These are phyloP conservation scores for Mycena chlorophos DNA, from an alignment of 768 basidiomycete genomes.

Conservation along the genomic window DNA sequence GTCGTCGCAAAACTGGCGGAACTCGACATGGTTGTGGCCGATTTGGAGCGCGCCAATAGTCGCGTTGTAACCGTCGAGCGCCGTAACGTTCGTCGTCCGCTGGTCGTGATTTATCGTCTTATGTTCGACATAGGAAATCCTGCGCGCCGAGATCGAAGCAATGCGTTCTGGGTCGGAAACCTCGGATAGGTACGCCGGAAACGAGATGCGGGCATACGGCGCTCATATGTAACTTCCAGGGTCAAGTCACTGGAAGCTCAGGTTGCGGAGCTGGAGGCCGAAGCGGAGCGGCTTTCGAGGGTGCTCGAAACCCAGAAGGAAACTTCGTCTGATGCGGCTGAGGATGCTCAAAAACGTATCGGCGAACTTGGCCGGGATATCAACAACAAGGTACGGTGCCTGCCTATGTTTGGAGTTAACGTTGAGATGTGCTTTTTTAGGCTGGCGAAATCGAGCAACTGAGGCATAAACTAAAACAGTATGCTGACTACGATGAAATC, in stretches of 20 bases:
- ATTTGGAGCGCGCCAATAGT: slow-evolving; percentile 92
- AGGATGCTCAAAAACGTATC: slow-evolving; percentile 46
- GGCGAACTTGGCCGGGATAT: slow-evolving; percentile 66
- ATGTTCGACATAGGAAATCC: slow-evolving; percentile 64
- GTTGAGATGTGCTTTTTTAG: slow-evolving; percentile 33
- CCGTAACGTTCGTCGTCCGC: slow-evolving; percentile 66
- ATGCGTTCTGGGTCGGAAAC: slow-evolving; percentile 77
- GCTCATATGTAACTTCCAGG: slow-evolving; percentile 42
- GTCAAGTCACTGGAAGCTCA: slow-evolving; percentile 72
- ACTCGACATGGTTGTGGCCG: slow-evolving; percentile 91
- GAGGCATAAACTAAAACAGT: slow-evolving; percentile 67
- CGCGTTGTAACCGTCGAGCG: slow-evolving; percentile 91
- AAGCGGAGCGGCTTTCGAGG: slow-evolving; percentile 67
- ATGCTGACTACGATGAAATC: slow-evolving; percentile 91
- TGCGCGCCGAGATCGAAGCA: slow-evolving; percentile 92
- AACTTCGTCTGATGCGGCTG: slow-evolving; percentile 47
- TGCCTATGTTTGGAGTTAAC: neutral
- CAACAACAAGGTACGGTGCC: slow-evolving; percentile 47
- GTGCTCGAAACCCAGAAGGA: slow-evolving; percentile 64
- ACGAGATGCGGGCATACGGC: neutral
- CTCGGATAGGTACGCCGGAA: slow-evolving; percentile 59
- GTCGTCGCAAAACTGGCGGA: slow-evolving; percentile 87
- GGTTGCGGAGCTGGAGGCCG: slow-evolving; percentile 73
- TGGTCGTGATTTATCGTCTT: neutral
- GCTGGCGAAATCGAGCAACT: slow-evolving; percentile 67